These are phyloP conservation scores for Puccinia horiana DNA, from an alignment of 1,284 basidiomycete genomes.

Conservation along the genomic window DNA sequence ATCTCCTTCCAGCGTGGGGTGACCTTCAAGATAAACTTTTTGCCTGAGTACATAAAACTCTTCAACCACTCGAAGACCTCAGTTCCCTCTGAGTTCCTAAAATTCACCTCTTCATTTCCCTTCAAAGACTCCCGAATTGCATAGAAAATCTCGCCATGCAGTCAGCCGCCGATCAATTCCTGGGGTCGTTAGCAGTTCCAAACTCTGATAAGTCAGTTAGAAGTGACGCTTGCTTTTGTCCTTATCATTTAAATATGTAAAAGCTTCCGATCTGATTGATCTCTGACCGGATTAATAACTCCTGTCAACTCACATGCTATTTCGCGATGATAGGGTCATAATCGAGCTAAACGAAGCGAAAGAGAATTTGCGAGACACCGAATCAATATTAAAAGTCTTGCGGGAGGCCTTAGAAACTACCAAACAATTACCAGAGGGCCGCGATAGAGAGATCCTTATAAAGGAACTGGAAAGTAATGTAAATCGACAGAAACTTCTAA, in stretches of 20 bases:
- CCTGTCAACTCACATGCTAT: not conserved
- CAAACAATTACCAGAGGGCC: constrained; percentile 9
- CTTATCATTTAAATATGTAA: not conserved
- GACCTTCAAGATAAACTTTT: not conserved
- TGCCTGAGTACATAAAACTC: not conserved
- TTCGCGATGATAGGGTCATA: not conserved
- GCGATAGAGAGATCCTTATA: not conserved
- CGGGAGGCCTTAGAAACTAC: constrained; percentile 13
- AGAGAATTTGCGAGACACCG: constrained; percentile 2
- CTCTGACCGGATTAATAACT: not conserved
- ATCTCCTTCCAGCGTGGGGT: too few species aligned
- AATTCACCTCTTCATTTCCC: not conserved
- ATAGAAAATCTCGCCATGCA: not conserved
- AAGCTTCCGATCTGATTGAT: not conserved
- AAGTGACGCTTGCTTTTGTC: not conserved
- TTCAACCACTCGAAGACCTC: not conserved
- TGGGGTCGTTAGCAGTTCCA: constrained; percentile 4
- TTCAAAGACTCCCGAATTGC: not conserved
- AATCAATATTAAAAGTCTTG: constrained; percentile 10
- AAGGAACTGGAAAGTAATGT: constrained; percentile 33
- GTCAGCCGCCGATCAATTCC: constrained; percentile 9
- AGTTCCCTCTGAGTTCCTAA: not conserved
- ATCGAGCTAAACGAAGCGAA: constrained; percentile 12
- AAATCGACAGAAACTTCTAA: constrained; percentile 20
- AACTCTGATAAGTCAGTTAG: constrained; percentile 20